phyloP scores from a whole-genome alignment of 2,329 filamentous ascomycete genomes.

The Pseudophaeomoniella oleicola region DNA sequence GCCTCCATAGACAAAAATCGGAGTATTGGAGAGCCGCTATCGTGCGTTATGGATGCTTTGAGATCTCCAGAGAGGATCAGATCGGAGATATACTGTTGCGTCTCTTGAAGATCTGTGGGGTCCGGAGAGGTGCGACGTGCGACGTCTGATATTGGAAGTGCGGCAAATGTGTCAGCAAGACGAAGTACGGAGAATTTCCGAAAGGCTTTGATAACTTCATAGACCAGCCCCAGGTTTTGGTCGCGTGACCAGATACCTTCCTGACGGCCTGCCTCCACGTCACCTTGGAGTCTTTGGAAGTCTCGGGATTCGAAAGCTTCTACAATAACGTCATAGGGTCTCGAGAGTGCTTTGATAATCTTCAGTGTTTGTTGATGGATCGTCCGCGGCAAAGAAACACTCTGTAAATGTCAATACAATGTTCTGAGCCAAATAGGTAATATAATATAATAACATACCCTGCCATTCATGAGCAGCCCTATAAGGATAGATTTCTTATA shows the following conservation, averaged over 20 bases:
- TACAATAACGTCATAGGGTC: slow-evolving; percentile 57
- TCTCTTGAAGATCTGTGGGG: slow-evolving; percentile 12
- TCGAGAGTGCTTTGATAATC: slow-evolving; percentile 43
- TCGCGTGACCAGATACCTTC: slow-evolving; percentile 48
- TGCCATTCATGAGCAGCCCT: slow-evolving; percentile 56
- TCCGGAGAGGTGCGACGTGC: slow-evolving; percentile 18
- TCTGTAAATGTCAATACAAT: too few relatives aligned
- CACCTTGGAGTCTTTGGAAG: slow-evolving; percentile 45
- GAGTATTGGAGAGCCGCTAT: slow-evolving; percentile 28
- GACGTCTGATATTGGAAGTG: slow-evolving; percentile 39
- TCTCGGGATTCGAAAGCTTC: slow-evolving; percentile 50
- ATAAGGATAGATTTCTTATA: slow-evolving; percentile 86
- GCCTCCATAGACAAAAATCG: slow-evolving; percentile 33
- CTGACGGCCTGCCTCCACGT: slow-evolving; percentile 43
- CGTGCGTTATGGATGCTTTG: slow-evolving; percentile 34
- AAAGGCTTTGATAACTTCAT: slow-evolving; percentile 55
- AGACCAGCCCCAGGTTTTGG: slow-evolving; percentile 56
- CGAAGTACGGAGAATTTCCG: slow-evolving; percentile 61
- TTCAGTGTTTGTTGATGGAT: slow-evolving; percentile 40
- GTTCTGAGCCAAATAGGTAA: too few relatives aligned
- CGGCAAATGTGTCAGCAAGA: slow-evolving; percentile 57
- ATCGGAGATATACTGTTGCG: slow-evolving; percentile 20
- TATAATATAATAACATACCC: slow-evolving; percentile 27
- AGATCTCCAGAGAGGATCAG: slow-evolving; percentile 37
- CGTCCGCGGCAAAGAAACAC: slow-evolving; percentile 42